These are phyloP conservation scores for Leucocoprinus sp. DNA, from an alignment of 768 basidiomycete species.

Conservation along the genomic window DNA sequence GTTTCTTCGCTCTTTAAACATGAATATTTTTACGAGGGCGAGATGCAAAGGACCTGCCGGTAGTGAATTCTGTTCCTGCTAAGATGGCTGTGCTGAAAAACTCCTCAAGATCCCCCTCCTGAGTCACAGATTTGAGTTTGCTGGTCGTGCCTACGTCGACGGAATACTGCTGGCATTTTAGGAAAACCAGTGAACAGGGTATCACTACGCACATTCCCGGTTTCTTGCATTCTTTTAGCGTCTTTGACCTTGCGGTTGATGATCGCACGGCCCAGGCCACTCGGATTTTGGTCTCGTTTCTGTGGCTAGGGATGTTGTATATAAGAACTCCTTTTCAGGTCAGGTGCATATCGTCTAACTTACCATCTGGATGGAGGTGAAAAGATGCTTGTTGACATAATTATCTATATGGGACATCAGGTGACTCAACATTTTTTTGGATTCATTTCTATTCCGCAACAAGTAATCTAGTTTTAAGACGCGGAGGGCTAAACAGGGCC, in stretches of 20 bases:
- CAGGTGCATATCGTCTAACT: neutral
- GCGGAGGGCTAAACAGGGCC: no score
- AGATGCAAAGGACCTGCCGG: slow-evolving; percentile 46
- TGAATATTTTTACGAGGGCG: neutral
- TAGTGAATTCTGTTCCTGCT: slow-evolving; percentile 93
- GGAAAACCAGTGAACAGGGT: neutral
- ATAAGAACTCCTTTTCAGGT: neutral
- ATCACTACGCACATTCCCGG: slow-evolving; percentile 50
- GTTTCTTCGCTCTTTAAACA: slow-evolving; percentile 59
- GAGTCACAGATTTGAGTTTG: slow-evolving; percentile 85
- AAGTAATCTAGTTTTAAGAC: no score
- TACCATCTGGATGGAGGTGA: neutral
- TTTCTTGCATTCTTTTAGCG: slow-evolving; percentile 49
- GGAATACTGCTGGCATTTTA: slow-evolving; percentile 45
- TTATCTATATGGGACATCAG: neutral
- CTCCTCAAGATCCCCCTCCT: slow-evolving; percentile 92
- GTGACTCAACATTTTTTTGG: neutral
- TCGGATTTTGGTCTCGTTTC: slow-evolving; percentile 54
- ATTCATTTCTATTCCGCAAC: no score
- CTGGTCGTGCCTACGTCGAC: slow-evolving; percentile 63
- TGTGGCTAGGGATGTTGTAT: slow-evolving; percentile 26
- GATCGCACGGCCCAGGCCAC: slow-evolving; percentile 89
- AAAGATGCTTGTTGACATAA: no score
- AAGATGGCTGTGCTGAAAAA: slow-evolving; percentile 92
- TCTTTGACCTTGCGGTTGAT: slow-evolving; percentile 87